Percentiles rank a stretch among this genome's conserved stretches.
Conservation (phyloP, 139 green algal genomes). For the Picochlorum sp. region DNA sequence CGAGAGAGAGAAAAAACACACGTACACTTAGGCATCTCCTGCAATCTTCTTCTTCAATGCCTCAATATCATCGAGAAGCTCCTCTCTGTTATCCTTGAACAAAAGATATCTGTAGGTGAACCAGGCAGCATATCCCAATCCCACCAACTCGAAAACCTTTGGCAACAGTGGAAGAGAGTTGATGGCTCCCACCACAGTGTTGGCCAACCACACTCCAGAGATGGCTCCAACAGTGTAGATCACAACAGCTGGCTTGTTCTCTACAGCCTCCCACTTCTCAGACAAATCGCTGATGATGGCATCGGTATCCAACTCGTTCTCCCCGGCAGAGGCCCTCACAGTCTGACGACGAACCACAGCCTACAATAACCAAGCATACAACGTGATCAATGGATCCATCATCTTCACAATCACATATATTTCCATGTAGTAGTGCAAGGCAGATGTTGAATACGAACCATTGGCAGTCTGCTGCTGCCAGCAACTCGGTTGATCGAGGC, state of each 20-base stretch:
- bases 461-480: too few relatives aligned
- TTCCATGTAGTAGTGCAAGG: too few relatives aligned
- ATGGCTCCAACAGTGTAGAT: conserved; percentile 78
- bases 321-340: conserved; percentile 7
- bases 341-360: too few relatives aligned
- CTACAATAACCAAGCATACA: too few relatives aligned
- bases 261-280: conserved; percentile 52
- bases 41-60: conserved; percentile 93
- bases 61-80: conserved; percentile 88
- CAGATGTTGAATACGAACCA: too few relatives aligned
- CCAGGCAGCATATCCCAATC: conserved; percentile 91
- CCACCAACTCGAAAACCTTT: conserved; percentile 97
- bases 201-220: conserved; percentile 78
- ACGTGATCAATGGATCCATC: too few relatives aligned
- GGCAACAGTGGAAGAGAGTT: conserved; percentile 90
- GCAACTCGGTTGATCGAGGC: background rate
- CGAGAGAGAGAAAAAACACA: background rate
- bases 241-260: conserved; percentile 78
- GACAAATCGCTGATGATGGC: conserved; percentile 66
- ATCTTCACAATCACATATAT: too few relatives aligned
- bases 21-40: background rate
- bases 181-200: conserved; percentile 80
- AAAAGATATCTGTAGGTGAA: conserved; percentile 99
- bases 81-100: conserved; percentile 91
- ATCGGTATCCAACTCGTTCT: conserved; percentile 46